Evolutionary conservation across 1,284 basidiomycete species (phyloP).

Genomic region (Puccinia novopanici): DNA sequence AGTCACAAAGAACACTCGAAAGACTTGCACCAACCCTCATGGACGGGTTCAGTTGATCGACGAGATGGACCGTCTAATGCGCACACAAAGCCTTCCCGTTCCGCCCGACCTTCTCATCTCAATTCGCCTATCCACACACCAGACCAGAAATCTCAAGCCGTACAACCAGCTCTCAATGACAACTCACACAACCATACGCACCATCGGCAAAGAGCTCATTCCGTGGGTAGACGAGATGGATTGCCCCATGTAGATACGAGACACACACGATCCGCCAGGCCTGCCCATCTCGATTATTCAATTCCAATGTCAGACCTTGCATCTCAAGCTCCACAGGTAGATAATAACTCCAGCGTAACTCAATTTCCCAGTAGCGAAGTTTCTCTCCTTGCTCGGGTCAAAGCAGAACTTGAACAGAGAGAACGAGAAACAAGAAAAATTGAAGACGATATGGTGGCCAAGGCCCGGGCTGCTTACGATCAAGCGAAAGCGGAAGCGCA

Average conservation of each 20-base stretch:
- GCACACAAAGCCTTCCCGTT: neutral
- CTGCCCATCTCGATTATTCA: constrained; percentile 16
- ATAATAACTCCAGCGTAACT: neutral
- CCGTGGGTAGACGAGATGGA: constrained; percentile 5
- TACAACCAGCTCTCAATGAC: neutral
- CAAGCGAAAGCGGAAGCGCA: constrained; percentile 21
- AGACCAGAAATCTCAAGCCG: neutral
- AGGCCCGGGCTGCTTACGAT: neutral
- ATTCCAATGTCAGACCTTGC: neutral
- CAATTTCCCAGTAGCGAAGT: neutral
- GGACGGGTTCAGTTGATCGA: neutral
- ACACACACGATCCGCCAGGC: constrained; percentile 6
- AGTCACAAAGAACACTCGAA: neutral
- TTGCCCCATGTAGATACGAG: neutral
- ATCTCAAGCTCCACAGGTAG: constrained; percentile 1
- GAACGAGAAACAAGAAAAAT: neutral
- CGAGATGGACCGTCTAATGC: neutral
- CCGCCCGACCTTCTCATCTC: neutral
- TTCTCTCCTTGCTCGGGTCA: neutral
- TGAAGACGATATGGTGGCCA: constrained; percentile 17
- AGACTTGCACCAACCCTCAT: neutral
- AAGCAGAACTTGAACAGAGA: constrained; percentile 6
- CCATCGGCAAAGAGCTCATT: neutral
- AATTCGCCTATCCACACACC: neutral
- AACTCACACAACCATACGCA: neutral